Conservation (phyloP, 371 early-diverging fungal genomes). For the Apophysomyces ossiformis region DNA sequence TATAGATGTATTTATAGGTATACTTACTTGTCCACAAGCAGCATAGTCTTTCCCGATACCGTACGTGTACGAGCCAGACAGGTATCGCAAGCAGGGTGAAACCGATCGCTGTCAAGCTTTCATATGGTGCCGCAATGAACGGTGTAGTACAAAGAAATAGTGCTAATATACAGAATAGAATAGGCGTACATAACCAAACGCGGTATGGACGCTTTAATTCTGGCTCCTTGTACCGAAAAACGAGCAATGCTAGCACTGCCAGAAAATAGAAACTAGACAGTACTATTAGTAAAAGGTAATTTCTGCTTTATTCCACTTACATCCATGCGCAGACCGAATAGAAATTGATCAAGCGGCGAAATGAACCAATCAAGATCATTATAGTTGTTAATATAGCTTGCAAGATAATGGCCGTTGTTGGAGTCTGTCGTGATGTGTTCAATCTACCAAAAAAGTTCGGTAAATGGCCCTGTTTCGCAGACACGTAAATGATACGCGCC, state of each 20-base stretch:
- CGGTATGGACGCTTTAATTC: conserved; percentile 65
- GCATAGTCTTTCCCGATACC: conserved; percentile 30
- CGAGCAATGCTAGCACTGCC: conserved; percentile 56
- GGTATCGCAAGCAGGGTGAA: conserved; percentile 51
- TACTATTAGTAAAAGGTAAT: neutral
- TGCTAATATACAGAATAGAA: conserved; percentile 62
- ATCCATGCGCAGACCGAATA: conserved; percentile 79
- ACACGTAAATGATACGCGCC: conserved; percentile 73
- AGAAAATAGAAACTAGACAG: conserved; percentile 47
- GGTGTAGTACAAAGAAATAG: conserved; percentile 66
- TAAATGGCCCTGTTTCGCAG: conserved; percentile 73
- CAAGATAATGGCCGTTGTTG: conserved; percentile 67
- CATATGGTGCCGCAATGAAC: conserved; percentile 64
- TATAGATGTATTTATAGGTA: neutral
- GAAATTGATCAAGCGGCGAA: conserved; percentile 73
- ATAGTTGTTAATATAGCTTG: conserved; percentile 67
- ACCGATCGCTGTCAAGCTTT: conserved; percentile 51
- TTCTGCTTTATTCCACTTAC: conserved; percentile 32
- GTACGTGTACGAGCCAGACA: conserved; percentile 56
- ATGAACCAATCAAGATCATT: conserved; percentile 71
- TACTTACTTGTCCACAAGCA: conserved; percentile 37
- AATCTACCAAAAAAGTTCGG: conserved; percentile 74
- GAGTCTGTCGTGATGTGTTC: conserved; percentile 64
- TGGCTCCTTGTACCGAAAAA: conserved; percentile 65
- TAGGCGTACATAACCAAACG: conserved; percentile 64